phyloP scores from a whole-genome alignment of 495 filamentous ascomycete species.

The Beverwykella pulmonaria region DNA sequence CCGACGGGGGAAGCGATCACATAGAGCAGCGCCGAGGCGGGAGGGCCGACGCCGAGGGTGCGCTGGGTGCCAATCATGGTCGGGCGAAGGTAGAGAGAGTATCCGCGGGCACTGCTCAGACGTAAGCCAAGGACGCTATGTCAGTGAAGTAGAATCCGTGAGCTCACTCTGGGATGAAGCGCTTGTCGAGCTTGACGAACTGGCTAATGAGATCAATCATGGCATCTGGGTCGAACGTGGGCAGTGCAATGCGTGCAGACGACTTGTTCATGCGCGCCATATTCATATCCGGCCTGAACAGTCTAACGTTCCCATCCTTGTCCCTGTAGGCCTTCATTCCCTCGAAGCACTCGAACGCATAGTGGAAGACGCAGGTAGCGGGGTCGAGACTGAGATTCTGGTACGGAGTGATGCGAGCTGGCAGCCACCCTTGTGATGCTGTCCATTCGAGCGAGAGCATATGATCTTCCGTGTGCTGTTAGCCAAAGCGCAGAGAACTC shows the following conservation, averaged over 20 bases:
- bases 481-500: neutral
- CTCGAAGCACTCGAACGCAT: conserved; percentile 96
- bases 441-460: conserved; percentile 98
- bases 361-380: conserved; percentile 96
- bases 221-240: conserved; percentile 70
- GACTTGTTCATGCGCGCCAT: conserved; percentile 93
- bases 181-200: conserved; percentile 76
- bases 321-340: conserved; percentile 99
- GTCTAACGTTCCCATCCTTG: conserved; percentile 66
- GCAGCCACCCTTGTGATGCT: conserved; percentile 74
- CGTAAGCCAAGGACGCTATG: conserved; percentile 22
- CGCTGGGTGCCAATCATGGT: conserved; percentile 96
- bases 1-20: conserved; percentile 96
- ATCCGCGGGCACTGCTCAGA: conserved; percentile 63
- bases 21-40: conserved; percentile 86
- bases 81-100: conserved; percentile 90
- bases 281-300: conserved; percentile 97
- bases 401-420: conserved; percentile 84
- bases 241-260: conserved; percentile 84
- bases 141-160: neutral
- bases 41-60: conserved; percentile 87
- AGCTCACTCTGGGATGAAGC: conserved; percentile 78
- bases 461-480: conserved; percentile 65
- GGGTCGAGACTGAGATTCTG: conserved; percentile 96
- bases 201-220: conserved; percentile 78